Evolutionary conservation across 2,329 filamentous ascomycete genomes (phyloP).

Genomic region (Fusarium penzigii): DNA sequence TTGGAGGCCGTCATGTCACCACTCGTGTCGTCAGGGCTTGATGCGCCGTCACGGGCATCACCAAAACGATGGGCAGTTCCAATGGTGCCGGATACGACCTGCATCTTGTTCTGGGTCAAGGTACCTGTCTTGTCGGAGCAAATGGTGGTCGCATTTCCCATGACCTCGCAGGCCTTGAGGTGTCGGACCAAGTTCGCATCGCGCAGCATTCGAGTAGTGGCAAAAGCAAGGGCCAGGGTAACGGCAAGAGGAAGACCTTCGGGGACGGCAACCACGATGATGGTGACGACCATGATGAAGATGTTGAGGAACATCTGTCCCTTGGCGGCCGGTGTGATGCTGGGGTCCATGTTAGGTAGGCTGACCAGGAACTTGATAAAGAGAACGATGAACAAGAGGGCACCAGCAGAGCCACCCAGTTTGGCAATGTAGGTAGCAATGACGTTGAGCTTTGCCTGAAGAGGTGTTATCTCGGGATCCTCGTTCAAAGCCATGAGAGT

Average conservation of each 20-base stretch:
- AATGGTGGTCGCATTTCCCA: conserved; percentile 75
- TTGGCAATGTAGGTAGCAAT: conserved; percentile 79
- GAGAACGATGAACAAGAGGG: conserved; percentile 80
- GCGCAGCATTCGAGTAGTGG: conserved; percentile 74
- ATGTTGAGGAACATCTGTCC: conserved; percentile 77
- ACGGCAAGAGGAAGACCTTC: conserved; percentile 77
- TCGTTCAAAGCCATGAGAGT: conserved; percentile 75
- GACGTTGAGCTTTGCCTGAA: conserved; percentile 74
- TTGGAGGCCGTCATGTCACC: conserved; percentile 46
- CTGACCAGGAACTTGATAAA: conserved; percentile 82
- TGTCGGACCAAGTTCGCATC: conserved; percentile 78
- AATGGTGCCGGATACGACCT: conserved; percentile 61
- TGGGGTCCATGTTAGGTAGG: conserved; percentile 53
- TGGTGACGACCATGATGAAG: conserved; percentile 76
- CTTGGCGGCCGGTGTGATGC: conserved; percentile 65
- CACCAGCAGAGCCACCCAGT: conserved; percentile 73
- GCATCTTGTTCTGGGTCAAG: conserved; percentile 69
- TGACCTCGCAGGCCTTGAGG: conserved; percentile 76
- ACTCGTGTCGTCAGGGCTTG: conserved; percentile 29
- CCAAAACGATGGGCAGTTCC: conserved; percentile 59
- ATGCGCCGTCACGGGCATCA: conserved; percentile 34
- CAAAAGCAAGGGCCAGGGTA: conserved; percentile 75
- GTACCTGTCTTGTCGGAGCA: conserved; percentile 71
- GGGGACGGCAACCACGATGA: conserved; percentile 78
- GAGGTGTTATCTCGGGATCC: conserved; percentile 72